These are phyloP conservation scores for Tremellales sp. DNA, from an alignment of 1,284 basidiomycete genomes.

Conservation along the genomic window DNA sequence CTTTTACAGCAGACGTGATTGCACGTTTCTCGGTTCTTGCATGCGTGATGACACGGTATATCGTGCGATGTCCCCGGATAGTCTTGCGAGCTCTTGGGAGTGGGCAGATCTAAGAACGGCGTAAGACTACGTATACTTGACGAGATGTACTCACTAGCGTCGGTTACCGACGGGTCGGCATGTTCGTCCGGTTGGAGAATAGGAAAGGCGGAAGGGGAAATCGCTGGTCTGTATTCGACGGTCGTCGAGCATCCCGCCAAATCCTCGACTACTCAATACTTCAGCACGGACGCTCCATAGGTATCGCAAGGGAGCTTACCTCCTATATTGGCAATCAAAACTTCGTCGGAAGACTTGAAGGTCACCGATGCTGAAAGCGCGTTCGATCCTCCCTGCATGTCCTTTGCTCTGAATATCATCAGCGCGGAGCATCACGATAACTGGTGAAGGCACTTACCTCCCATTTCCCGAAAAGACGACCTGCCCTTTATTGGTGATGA, in stretches of 20 bases:
- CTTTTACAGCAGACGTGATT: too few species aligned
- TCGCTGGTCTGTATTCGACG: slow-evolving; percentile 23
- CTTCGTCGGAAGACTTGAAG: slow-evolving; percentile 18
- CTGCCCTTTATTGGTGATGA: slow-evolving; percentile 15
- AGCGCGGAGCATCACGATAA: not conserved
- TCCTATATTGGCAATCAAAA: slow-evolving; percentile 21
- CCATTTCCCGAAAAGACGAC: slow-evolving; percentile 13
- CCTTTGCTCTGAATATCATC: slow-evolving; percentile 14
- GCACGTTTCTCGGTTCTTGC: too few species aligned
- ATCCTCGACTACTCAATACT: slow-evolving; percentile 41
- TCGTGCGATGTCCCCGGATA: too few species aligned
- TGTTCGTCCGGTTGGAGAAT: too few species aligned
- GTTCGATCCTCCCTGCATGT: slow-evolving; percentile 10
- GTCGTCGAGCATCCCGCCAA: slow-evolving; percentile 27
- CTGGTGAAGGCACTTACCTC: slow-evolving; percentile 3
- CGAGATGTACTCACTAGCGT: too few species aligned
- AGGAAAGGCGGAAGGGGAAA: slow-evolving; percentile 20
- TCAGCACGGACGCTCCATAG: not conserved
- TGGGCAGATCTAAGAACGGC: too few species aligned
- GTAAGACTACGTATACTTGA: too few species aligned
- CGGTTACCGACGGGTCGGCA: too few species aligned
- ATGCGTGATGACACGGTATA: too few species aligned
- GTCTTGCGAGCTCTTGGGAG: too few species aligned
- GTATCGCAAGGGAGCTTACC: slow-evolving; percentile 11
- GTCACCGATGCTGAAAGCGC: slow-evolving; percentile 16